These are phyloP conservation scores for Marsdenia floribunda DNA, from an alignment of 257 asterid genomes.

Conservation along the genomic window DNA sequence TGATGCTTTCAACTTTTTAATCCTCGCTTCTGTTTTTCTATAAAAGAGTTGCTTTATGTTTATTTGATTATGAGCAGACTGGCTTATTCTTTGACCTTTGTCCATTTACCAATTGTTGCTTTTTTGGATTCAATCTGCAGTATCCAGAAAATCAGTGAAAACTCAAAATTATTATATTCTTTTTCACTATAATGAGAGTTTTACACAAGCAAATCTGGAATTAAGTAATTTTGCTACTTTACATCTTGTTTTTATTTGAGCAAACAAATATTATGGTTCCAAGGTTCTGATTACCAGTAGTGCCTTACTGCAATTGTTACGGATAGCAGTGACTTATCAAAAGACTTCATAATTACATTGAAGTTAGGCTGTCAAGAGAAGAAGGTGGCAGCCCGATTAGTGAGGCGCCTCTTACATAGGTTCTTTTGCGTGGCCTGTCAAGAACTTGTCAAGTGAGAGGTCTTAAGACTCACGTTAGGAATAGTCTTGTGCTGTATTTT, in stretches of 20 bases:
- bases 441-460: too few species aligned
- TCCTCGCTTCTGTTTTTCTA: neutral
- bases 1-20: neutral
- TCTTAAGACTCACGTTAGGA: too few species aligned
- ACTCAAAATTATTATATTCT: neutral
- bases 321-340: neutral
- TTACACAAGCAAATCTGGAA: neutral
- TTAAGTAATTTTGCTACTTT: neutral
- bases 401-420: too few species aligned
- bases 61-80: neutral
- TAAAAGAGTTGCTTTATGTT: neutral
- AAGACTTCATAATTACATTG: neutral
- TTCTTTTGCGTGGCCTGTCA: too few species aligned
- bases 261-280: neutral
- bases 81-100: neutral
- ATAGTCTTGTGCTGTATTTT: too few species aligned
- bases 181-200: neutral
- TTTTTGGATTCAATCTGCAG: neutral
- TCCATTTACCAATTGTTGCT: neutral
- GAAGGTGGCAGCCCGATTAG: too few species aligned
- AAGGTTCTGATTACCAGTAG: neutral
- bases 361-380: neutral
- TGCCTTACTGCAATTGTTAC: neutral
- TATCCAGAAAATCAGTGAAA: neutral
- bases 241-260: neutral